Conservation (phyloP, 768 basidiomycete genomes). For the Cantharellus anzutake region DNA sequence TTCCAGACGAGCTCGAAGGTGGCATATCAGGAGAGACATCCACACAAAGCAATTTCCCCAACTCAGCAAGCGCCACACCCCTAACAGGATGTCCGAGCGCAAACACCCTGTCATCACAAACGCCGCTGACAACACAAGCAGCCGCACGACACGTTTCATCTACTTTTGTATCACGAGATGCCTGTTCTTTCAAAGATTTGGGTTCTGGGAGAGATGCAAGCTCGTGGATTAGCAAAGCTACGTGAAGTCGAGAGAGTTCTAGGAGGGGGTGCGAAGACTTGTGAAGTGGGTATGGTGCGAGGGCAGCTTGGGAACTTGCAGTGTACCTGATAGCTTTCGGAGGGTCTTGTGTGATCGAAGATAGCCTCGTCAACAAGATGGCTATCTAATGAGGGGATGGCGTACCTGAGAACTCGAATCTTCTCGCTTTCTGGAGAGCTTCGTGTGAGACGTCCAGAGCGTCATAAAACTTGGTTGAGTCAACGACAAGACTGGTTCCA, state of each 20-base stretch:
- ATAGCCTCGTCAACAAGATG: neutral
- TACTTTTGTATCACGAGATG: conserved; percentile 14
- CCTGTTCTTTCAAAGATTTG: conserved; percentile 13
- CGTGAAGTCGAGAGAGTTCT: conserved; percentile 49
- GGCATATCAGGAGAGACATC: conserved; percentile 27
- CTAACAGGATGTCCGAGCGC: conserved; percentile 55
- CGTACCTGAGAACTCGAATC: conserved; percentile 40
- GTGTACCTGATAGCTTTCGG: conserved; percentile 38
- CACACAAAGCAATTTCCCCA: conserved; percentile 64
- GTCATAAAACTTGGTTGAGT: conserved; percentile 35
- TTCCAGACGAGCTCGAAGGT: conserved; percentile 5
- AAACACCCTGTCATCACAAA: conserved; percentile 27
- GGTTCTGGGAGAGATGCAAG: conserved; percentile 23
- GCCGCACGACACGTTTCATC: conserved; percentile 44
- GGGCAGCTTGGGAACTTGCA: conserved; percentile 42
- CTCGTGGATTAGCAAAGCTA: conserved; percentile 39
- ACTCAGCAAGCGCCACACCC: conserved; percentile 54
- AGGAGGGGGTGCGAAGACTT: conserved; percentile 63
- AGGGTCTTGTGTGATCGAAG: conserved; percentile 26
- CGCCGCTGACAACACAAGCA: conserved; percentile 32
- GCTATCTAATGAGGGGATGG: neutral
- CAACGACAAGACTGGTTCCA: neutral
- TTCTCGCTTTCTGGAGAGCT: conserved; percentile 50
- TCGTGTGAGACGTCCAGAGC: conserved; percentile 51
- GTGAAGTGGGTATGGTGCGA: conserved; percentile 33